Percentiles rank a stretch among this genome's conserved stretches.
phyloP scores from a whole-genome alignment of 495 filamentous ascomycete genomes.

The Penicillium steckii region DNA sequence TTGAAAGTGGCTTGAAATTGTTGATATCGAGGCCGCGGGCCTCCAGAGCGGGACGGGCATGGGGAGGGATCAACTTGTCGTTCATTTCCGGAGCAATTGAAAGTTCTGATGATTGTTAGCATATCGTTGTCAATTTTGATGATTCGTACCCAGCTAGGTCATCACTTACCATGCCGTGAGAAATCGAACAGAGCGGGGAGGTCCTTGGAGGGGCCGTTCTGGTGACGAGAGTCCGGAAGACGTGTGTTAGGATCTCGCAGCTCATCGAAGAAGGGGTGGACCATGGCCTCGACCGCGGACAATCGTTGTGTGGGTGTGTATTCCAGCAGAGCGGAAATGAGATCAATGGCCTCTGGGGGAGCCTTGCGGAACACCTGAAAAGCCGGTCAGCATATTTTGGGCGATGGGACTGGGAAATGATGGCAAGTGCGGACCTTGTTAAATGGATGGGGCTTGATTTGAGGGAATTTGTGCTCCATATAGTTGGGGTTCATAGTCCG shows the following conservation, averaged over 20 bases:
- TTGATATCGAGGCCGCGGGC: slow-evolving; percentile 86
- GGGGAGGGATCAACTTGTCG: slow-evolving; percentile 77
- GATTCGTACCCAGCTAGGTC: no score
- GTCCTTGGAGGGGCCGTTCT: slow-evolving; percentile 71
- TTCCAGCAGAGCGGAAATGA: slow-evolving; percentile 90
- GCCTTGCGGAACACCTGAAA: slow-evolving; percentile 90
- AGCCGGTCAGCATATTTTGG: slow-evolving; percentile 17
- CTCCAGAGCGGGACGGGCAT: slow-evolving; percentile 71
- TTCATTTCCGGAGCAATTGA: slow-evolving; percentile 91
- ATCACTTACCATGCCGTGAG: slow-evolving; percentile 78
- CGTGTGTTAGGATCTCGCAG: slow-evolving; percentile 82
- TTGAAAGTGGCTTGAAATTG: slow-evolving; percentile 84
- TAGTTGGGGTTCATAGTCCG: slow-evolving; percentile 99
- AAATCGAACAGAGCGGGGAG: slow-evolving; percentile 91
- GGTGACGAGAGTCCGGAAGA: slow-evolving; percentile 90
- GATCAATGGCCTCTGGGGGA: slow-evolving; percentile 85
- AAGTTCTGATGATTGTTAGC: slow-evolving; percentile 62
- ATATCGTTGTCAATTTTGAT: neutral
- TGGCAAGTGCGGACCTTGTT: slow-evolving; percentile 67
- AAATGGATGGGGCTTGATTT: slow-evolving; percentile 99
- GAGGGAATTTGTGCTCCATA: slow-evolving; percentile 99
- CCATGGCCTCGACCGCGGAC: slow-evolving; percentile 93
- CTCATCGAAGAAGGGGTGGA: slow-evolving; percentile 98
- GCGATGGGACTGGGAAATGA: neutral
- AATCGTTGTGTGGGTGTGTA: slow-evolving; percentile 96